Conservation (phyloP, 2,329 filamentous ascomycete species). For the Claviceps maximensis region DNA sequence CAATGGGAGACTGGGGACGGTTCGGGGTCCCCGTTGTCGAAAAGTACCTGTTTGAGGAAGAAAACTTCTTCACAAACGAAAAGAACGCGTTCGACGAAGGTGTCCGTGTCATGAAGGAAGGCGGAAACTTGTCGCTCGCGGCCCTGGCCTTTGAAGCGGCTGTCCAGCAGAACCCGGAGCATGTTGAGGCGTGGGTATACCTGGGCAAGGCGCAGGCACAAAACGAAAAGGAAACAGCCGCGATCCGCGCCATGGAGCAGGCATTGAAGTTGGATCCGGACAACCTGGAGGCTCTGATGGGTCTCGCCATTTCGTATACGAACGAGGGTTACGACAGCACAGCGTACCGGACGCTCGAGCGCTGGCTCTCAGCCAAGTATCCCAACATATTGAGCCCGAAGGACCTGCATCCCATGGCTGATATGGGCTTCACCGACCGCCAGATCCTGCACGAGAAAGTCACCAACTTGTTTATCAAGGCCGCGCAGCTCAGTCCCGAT, state of each 20-base stretch:
- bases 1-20: slow-evolving; percentile 48
- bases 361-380: slow-evolving; percentile 94
- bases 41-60: slow-evolving; percentile 87
- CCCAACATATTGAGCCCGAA: slow-evolving; percentile 63
- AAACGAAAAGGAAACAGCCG: slow-evolving; percentile 95
- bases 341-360: slow-evolving; percentile 88
- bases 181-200: slow-evolving; percentile 87
- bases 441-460: slow-evolving; percentile 82
- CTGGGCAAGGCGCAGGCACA: slow-evolving; percentile 89
- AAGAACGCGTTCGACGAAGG: slow-evolving; percentile 86
- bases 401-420: slow-evolving; percentile 59
- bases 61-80: slow-evolving; percentile 76
- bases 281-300: slow-evolving; percentile 86
- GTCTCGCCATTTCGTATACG: slow-evolving; percentile 88
- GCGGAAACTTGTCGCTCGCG: slow-evolving; percentile 86
- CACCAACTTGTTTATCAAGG: slow-evolving; percentile 79
- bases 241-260: slow-evolving; percentile 85
- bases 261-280: slow-evolving; percentile 77
- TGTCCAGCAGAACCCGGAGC: slow-evolving; percentile 74
- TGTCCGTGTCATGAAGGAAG: slow-evolving; percentile 81
- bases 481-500: slow-evolving; percentile 80
- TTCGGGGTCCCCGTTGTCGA: slow-evolving; percentile 68
- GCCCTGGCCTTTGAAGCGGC: slow-evolving; percentile 93
- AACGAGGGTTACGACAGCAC: slow-evolving; percentile 98
- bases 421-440: slow-evolving; percentile 89